phyloP scores from a whole-genome alignment of 1,284 basidiomycete genomes.

The Moesziomyces sp. region DNA sequence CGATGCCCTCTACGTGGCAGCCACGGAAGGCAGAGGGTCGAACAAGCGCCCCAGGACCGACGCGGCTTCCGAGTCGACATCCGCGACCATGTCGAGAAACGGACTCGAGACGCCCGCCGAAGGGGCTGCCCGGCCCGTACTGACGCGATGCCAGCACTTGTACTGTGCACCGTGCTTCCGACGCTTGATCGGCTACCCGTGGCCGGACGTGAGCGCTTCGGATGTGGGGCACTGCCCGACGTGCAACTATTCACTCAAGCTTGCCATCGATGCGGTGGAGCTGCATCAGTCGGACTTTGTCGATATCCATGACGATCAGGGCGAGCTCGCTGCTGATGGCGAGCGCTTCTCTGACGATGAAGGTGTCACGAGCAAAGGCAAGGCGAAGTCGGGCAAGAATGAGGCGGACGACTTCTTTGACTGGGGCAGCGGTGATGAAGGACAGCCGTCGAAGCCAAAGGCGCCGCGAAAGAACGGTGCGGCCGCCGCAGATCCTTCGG shows the following conservation, averaged over 20 bases:
- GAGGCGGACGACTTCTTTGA: conserved; percentile 33
- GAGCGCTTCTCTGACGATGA: conserved; percentile 26
- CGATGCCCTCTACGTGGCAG: conserved; percentile 71
- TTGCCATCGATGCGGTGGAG: conserved; percentile 53
- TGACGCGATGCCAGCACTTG: conserved; percentile 93
- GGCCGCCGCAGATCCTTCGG: neutral
- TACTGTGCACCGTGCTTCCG: conserved; percentile 72
- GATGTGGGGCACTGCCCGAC: conserved; percentile 73
- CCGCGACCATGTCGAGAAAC: conserved; percentile 11
- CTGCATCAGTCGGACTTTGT: conserved; percentile 48
- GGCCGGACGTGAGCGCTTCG: conserved; percentile 31
- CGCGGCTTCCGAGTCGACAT: conserved; percentile 5
- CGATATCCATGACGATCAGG: conserved; percentile 41
- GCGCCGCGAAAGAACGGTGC: conserved; percentile 23
- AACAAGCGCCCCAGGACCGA: conserved; percentile 22
- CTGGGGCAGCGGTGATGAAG: conserved; percentile 37
- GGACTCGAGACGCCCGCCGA: conserved; percentile 41
- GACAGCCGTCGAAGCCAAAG: conserved; percentile 4
- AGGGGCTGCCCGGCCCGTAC: conserved; percentile 41
- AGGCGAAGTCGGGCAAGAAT: conserved; percentile 12
- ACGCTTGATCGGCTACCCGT: conserved; percentile 52
- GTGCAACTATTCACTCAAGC: conserved; percentile 71
- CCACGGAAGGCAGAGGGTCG: conserved; percentile 45
- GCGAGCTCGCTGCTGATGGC: conserved; percentile 23
- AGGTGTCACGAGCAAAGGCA: conserved; percentile 2